A percentile compares a stretch with the other conserved stretches of the same genome.
Evolutionary conservation across 148 eudicot genomes (phyloP).

Genomic region (Nepenthes gracilis): DNA sequence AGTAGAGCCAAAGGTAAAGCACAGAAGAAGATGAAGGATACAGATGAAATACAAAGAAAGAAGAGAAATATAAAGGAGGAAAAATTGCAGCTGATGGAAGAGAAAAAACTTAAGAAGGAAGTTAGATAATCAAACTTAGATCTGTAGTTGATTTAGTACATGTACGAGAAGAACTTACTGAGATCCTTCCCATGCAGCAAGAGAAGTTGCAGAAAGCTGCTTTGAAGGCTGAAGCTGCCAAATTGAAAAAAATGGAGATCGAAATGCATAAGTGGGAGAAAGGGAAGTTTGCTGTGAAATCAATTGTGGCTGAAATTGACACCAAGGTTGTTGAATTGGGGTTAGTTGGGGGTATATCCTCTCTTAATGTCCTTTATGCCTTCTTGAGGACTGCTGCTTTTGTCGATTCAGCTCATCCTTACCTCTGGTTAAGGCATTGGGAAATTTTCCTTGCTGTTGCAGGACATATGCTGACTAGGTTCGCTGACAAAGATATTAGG

Average conservation of each 20-base stretch:
- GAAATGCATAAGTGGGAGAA: conserved; percentile 74
- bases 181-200: conserved; percentile 28
- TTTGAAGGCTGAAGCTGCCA: conserved; percentile 70
- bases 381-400: background rate
- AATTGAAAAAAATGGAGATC: conserved; percentile 48
- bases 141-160: conserved; percentile 4
- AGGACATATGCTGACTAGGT: conserved; percentile 73
- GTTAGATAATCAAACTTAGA: conserved; percentile 25
- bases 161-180: conserved; percentile 2
- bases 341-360: conserved; percentile 67
- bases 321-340: conserved; percentile 59
- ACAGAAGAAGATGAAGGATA: conserved; percentile 21
- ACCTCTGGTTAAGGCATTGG: background rate
- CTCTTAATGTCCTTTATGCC: conserved; percentile 1
- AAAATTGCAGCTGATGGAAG: conserved; percentile 37
- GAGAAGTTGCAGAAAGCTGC: conserved; percentile 64
- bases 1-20: conserved; percentile 8
- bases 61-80: conserved; percentile 53
- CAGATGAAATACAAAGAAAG: conserved; percentile 15
- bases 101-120: conserved; percentile 56
- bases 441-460: conserved; percentile 13
- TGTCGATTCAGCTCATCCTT: background rate
- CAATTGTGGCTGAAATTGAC: conserved; percentile 68
- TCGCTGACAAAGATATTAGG: conserved; percentile 55
- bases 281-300: conserved; percentile 50